These are phyloP conservation scores for Penicillium rolfsii DNA, from an alignment of 2,329 filamentous ascomycete species.

Conservation along the genomic window DNA sequence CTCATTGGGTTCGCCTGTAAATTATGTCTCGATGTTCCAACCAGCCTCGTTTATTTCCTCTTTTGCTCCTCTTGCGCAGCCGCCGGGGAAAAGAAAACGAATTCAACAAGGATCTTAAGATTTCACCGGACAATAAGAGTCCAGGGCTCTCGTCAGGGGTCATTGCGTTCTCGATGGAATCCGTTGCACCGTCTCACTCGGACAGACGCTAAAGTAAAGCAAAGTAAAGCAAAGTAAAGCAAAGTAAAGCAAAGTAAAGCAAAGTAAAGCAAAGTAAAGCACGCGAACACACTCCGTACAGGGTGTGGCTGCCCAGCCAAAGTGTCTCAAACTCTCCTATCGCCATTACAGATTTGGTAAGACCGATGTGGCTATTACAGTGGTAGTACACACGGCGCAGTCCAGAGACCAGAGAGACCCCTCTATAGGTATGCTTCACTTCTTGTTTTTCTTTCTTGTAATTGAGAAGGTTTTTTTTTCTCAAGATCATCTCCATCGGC, in stretches of 20 bases:
- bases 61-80: not conserved
- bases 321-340: slow-evolving; percentile 15
- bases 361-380: not conserved
- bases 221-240: not conserved
- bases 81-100: not conserved
- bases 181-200: slow-evolving; percentile 3
- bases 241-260: not conserved
- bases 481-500: too few species aligned
- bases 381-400: too few species aligned
- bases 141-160: slow-evolving; percentile 13
- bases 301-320: not conserved
- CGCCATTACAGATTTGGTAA: not conserved
- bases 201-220: not conserved
- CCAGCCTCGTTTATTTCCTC: not conserved
- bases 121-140: not conserved
- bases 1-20: slow-evolving; percentile 5
- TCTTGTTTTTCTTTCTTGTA: too few species aligned
- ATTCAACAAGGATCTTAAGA: not conserved
- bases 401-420: too few species aligned
- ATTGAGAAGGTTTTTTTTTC: too few species aligned
- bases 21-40: slow-evolving; percentile 2
- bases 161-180: slow-evolving; percentile 6
- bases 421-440: too few species aligned
- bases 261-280: not conserved
- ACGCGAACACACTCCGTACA: not conserved